Percentiles rank a stretch among this genome's conserved stretches.
Evolutionary conservation across 805 yeast genomes (phyloP).

Genomic region (Tetrapisispora nanseiensis): DNA sequence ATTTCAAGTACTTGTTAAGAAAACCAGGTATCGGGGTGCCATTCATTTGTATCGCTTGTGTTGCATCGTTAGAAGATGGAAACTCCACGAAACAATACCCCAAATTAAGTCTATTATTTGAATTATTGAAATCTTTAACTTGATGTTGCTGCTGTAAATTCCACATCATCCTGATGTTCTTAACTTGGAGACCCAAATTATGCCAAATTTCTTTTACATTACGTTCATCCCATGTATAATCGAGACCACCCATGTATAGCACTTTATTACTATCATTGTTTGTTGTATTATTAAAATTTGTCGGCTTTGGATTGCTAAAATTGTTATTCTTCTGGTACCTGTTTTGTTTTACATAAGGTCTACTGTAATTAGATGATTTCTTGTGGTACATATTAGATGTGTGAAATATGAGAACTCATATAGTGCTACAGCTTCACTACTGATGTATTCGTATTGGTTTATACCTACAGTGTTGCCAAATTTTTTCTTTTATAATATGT

Average conservation of each 20-base stretch:
- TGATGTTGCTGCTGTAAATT: conserved; percentile 32
- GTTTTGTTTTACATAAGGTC: not conserved
- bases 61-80: conserved; percentile 47
- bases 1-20: conserved; percentile 46
- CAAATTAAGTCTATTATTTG: conserved; percentile 34
- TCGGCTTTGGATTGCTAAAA: not conserved
- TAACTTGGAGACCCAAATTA: conserved; percentile 48
- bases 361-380: not conserved
- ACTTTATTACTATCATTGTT: conserved; percentile 14
- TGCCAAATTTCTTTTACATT: conserved; percentile 62
- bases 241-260: conserved; percentile 88
- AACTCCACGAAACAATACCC: conserved; percentile 83
- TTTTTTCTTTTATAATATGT: too few species aligned
- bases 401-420: too few species aligned
- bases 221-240: conserved; percentile 72
- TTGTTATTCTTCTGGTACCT: not conserved
- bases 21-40: conserved; percentile 58
- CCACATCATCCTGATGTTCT: conserved; percentile 59
- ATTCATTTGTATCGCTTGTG: conserved; percentile 54
- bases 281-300: not conserved
- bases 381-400: conserved; percentile 1
- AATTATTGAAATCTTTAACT: conserved; percentile 4
- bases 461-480: too few species aligned
- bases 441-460: too few species aligned
- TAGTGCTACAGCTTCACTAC: too few species aligned